Evolutionary conservation across 768 basidiomycete genomes (phyloP), one percentile per base, ranked within the genome.

Genomic region (Hygrophorus pudorinus): DNA sequence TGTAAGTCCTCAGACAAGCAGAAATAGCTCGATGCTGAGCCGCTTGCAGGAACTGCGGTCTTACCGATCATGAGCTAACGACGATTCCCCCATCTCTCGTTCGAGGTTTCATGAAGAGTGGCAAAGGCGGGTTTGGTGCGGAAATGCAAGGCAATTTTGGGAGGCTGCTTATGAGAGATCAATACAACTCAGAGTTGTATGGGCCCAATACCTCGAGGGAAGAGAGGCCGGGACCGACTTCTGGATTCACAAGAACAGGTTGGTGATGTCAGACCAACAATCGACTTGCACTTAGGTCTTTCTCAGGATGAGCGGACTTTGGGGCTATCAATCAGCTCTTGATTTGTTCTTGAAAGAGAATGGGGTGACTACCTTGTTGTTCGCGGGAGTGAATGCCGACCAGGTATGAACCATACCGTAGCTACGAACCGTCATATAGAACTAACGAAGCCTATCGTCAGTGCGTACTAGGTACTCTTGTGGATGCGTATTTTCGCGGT

Each of bases 221-320:
- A 60, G 66, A 47, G 60, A 69, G 10, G 61, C 57, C 5, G 79
- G 79, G 1, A 78, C 76, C 8, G 80, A 84, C 57, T 68, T 79
- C 48, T 82, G 79, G 79, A 76, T 83, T 41, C 75, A 82, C 57
- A 84, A 82, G 59, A 83, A 82, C 58, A 63, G 79, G 78, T 76
- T 47, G 35, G 48, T 20, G 9, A 16, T 35, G 8, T 33, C 28
- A 12, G 29, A 7, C 16, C 8, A 36, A 29, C 20, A 29, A 30
- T 13, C 38, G 13, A 28, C 13, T 9, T 27, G 21, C 29, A 27
- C 27, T 45, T 10, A 27, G 32, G 43, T 34, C n/a, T 5, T 13
- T 28, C 11, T 48, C 43, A 79, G 80, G 40, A 78, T 79, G 72
- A 79, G 79, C 51, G 80, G 71, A 11, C 50, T 82, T 16, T 82